Conservation (phyloP, 345 rosid genomes). For the Sapria himalayana region DNA sequence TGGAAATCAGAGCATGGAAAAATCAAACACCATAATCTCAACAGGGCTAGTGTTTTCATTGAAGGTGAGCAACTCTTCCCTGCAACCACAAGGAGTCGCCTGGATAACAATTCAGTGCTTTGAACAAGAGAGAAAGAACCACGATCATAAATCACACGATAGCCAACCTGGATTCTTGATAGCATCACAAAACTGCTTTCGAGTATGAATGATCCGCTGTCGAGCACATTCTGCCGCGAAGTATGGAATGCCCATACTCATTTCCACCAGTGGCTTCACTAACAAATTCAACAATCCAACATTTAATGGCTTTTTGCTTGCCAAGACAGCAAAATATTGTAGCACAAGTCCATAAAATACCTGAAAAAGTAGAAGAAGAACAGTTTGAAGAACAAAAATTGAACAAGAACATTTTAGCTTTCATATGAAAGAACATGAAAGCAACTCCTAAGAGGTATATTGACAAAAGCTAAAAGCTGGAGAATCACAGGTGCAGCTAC, state of each 20-base stretch:
- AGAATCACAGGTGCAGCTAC: too few relatives aligned
- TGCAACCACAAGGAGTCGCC: conserved; percentile 19
- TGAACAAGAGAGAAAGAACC: conserved; percentile 3
- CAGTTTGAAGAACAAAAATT: too few relatives aligned
- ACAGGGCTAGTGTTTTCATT: conserved; percentile 60
- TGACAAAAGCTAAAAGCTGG: too few relatives aligned
- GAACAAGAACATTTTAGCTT: too few relatives aligned
- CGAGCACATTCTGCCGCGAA: conserved; percentile 97
- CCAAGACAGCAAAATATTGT: conserved; percentile 74
- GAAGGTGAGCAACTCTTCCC: conserved; percentile 78
- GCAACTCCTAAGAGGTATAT: too few relatives aligned
- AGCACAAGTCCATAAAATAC: conserved; percentile 73
- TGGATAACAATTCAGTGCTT: too few relatives aligned
- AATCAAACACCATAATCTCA: conserved; percentile 83
- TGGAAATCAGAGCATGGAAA: conserved; percentile 94
- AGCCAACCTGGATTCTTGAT: conserved; percentile 52
- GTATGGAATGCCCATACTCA: conserved; percentile 78
- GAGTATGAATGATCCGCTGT: conserved; percentile 39
- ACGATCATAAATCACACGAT: neutral
- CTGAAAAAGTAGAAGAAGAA: conserved; percentile 30
- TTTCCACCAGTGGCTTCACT: conserved; percentile 73
- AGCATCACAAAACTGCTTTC: conserved; percentile 50
- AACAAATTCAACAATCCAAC: conserved; percentile 58
- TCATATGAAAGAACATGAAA: too few relatives aligned
- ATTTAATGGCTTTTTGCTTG: conserved; percentile 53